Evolutionary conservation across 306 rosid genomes (phyloP).

Genomic region (Biancaea sappan): DNA sequence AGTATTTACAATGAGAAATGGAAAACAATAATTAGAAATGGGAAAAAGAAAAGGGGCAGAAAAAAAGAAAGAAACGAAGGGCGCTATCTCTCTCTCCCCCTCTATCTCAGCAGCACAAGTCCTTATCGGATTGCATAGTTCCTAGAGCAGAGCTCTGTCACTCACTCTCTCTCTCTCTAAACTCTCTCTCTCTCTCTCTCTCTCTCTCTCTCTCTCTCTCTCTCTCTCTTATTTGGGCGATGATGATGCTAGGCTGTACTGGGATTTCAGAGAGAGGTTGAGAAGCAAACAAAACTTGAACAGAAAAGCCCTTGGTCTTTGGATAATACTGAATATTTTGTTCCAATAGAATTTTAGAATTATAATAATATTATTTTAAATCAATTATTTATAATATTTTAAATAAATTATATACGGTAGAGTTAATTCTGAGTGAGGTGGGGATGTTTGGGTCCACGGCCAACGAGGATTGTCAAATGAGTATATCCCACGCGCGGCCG

Average conservation of each 20-base stretch:
- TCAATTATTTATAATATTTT: too few relatives aligned
- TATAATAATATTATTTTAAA: too few relatives aligned
- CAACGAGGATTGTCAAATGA: not conserved
- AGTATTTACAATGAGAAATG: constrained; percentile 18
- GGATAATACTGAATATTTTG: constrained; percentile 53
- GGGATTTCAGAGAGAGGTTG: constrained; percentile 35
- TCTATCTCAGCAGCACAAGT: constrained; percentile 51
- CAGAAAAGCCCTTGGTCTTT: constrained; percentile 53
- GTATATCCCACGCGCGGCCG: not conserved
- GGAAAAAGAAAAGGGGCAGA: not conserved
- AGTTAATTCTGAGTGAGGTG: not conserved
- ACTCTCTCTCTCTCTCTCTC: constrained; percentile 38
- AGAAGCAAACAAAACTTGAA: constrained; percentile 53
- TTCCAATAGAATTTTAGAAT: too few relatives aligned
- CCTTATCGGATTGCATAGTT: constrained; percentile 68
- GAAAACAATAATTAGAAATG: not conserved
- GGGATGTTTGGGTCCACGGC: constrained; percentile 1
- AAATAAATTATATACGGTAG: not conserved
- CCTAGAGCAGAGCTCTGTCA: constrained; percentile 40
- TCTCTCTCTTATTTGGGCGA: constrained; percentile 42
- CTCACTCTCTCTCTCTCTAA: constrained; percentile 29
- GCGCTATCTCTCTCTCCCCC: not conserved
- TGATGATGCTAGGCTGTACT: constrained; percentile 41
- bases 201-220: constrained; percentile 20
- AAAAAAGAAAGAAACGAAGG: not conserved